phyloP scores from a whole-genome alignment of 2,329 filamentous ascomycete genomes.

The Dothiorella sarmentorum region DNA sequence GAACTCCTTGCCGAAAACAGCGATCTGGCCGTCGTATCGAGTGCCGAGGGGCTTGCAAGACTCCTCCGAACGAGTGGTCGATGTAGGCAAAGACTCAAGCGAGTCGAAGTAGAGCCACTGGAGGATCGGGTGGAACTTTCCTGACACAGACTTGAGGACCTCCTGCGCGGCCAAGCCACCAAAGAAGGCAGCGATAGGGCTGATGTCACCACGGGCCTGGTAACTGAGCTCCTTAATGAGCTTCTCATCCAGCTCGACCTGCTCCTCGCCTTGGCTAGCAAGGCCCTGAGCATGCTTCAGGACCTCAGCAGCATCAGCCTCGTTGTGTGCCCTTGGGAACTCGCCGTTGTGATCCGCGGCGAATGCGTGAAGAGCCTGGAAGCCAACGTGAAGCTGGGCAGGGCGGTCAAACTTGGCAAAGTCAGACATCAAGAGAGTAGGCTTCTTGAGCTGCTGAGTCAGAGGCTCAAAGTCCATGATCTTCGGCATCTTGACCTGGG shows the following conservation, averaged over 20 bases:
- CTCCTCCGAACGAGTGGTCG: conserved; percentile 73
- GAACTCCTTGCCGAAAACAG: conserved; percentile 88
- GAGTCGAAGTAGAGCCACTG: conserved; percentile 99
- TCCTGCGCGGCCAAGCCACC: conserved; percentile 92
- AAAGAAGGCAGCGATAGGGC: conserved; percentile 90
- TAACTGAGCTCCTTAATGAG: conserved; percentile 89
- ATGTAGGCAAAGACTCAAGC: conserved; percentile 85
- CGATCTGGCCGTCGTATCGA: conserved; percentile 95
- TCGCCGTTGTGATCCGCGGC: conserved; percentile 66
- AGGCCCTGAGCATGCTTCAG: conserved; percentile 72
- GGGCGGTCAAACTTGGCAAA: conserved; percentile 98
- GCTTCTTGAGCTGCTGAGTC: conserved; percentile 73
- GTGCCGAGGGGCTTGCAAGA: conserved; percentile 80
- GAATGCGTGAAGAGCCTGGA: conserved; percentile 90
- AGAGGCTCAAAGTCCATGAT: conserved; percentile 84
- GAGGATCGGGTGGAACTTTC: conserved; percentile 92
- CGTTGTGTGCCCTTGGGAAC: conserved; percentile 78
- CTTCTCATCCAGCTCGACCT: conserved; percentile 85
- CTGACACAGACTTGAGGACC: conserved; percentile 92
- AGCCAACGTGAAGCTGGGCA: conserved; percentile 83
- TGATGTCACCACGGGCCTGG: conserved; percentile 87
- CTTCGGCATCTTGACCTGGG: conserved; percentile 98
- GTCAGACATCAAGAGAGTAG: conserved; percentile 87
- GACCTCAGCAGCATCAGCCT: conserved; percentile 76
- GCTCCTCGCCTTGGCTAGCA: conserved; percentile 62